Evolutionary conservation across 257 asterid species (phyloP).

Genomic region (Solanum arcanum): DNA sequence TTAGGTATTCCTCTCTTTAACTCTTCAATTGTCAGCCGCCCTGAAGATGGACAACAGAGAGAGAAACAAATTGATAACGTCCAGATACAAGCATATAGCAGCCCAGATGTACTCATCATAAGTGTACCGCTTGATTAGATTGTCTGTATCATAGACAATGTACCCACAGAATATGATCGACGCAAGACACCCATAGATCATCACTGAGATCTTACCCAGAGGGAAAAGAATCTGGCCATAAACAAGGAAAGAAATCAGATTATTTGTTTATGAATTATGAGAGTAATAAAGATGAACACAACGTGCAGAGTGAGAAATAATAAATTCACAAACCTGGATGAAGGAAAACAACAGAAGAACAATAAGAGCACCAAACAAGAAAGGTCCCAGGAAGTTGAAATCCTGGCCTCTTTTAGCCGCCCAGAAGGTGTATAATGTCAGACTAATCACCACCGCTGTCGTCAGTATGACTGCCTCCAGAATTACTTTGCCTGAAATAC

Average conservation of each 20-base stretch:
- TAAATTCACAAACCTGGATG: slow-evolving; percentile 35
- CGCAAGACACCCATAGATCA: slow-evolving; percentile 25
- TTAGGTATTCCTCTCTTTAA: neutral
- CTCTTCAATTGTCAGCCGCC: slow-evolving; percentile 18
- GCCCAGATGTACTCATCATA: slow-evolving; percentile 66
- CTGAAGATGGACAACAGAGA: slow-evolving; percentile 15
- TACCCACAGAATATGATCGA: slow-evolving; percentile 32
- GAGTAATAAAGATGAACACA: neutral
- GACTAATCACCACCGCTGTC: slow-evolving; percentile 40
- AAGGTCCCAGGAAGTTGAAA: slow-evolving; percentile 44
- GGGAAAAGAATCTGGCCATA: slow-evolving; percentile 48
- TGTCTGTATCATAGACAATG: slow-evolving; percentile 38
- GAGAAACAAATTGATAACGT: slow-evolving; percentile 37
- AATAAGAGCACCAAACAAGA: slow-evolving; percentile 25
- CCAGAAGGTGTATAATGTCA: slow-evolving; percentile 67
- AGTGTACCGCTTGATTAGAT: slow-evolving; percentile 32
- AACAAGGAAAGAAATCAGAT: neutral
- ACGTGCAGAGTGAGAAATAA: neutral
- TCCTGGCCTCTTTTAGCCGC: slow-evolving; percentile 60
- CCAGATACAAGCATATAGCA: slow-evolving; percentile 36
- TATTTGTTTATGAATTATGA: neutral
- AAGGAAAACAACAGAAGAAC: slow-evolving; percentile 18
- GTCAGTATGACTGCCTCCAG: slow-evolving; percentile 44
- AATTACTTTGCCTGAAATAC: slow-evolving; percentile 29
- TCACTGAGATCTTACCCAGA: slow-evolving; percentile 25